Base-by-base conservation (phyloP, 2,329 filamentous ascomycete species). In the Talaromyces marneffei region DNA sequence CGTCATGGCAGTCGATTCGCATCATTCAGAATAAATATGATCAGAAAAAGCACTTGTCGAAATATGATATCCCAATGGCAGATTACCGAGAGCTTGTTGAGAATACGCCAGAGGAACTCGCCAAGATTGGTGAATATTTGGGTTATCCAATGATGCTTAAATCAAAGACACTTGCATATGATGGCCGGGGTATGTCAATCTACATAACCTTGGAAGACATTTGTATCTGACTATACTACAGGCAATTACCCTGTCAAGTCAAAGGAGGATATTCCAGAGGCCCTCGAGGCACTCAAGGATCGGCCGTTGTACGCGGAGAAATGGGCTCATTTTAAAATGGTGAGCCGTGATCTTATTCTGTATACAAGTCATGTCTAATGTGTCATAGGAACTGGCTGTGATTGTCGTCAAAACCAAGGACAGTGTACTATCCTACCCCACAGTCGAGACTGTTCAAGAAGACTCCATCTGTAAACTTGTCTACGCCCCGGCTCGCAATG, bases 401-500 rank as follows among this genome's bases (percentile, higher is more conserved):
- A 96, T 97, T 87, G 93, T 97, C 8, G 86, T 97, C 61, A 90
- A 96, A 70, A 96, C 90, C 0, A 89, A 92, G 70, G 87, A 95
- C 66, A 76, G 78, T 4, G 81, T 85, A 3, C 79, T 92, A 33
- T 85, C 92, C 4, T 97, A 94, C 72, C 92, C 94, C 0, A 89
- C 88, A 0, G 92, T 97, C 1, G 94, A 99, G 79, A 97, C 93
- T 0, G 84, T 97, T 31, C 94, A 99, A 69, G 91, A 97, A 75
- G 90, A 97, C 75, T 94, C 87, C 71, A 92, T 99, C 68, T 97
- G 94, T 83, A 94, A 95, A 68, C 87, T 92, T 66, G 91, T 93
- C 2, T 97, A 92, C 72, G 87, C 88, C 57, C 94, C 94, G 2
- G 90, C 93, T 1, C 84, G 92, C 39, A 82, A 84, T 6, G 86